These are phyloP conservation scores for Mycena pura DNA, from an alignment of 768 basidiomycete genomes.

Conservation along the genomic window DNA sequence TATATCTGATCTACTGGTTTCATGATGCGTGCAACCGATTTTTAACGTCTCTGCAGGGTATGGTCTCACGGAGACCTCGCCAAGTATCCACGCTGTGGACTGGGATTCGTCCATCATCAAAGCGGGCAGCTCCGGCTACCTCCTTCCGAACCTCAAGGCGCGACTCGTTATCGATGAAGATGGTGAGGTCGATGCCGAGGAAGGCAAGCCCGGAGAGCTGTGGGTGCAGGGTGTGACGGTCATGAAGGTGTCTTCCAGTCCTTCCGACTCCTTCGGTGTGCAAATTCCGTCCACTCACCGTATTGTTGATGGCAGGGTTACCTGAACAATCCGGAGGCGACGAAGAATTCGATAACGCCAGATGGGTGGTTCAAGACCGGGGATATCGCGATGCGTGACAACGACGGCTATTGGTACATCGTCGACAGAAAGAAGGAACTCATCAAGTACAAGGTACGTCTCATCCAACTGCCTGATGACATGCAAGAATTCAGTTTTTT, in stretches of 20 bases:
- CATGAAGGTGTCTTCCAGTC: slow-evolving; percentile 71
- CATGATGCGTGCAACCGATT: not conserved
- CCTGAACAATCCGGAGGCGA: slow-evolving; percentile 73
- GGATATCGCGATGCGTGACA: slow-evolving; percentile 72
- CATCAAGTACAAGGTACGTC: slow-evolving; percentile 72
- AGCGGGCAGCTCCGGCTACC: slow-evolving; percentile 67
- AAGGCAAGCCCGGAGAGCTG: slow-evolving; percentile 77
- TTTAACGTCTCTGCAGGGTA: slow-evolving; percentile 54
- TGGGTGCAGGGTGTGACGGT: slow-evolving; percentile 80
- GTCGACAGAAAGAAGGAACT: slow-evolving; percentile 78
- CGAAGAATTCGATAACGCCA: slow-evolving; percentile 65
- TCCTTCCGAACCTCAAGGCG: slow-evolving; percentile 79
- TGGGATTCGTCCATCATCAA: slow-evolving; percentile 53
- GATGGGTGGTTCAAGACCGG: slow-evolving; percentile 92
- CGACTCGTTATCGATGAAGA: slow-evolving; percentile 68
- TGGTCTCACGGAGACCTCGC: slow-evolving; percentile 86
- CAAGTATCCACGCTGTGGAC: slow-evolving; percentile 65
- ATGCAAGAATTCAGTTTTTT: not conserved
- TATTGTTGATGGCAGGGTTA: too few species aligned
- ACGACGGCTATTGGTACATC: slow-evolving; percentile 70
- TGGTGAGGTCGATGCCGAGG: slow-evolving; percentile 51
- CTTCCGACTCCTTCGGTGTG: too few species aligned
- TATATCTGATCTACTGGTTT: too few species aligned
- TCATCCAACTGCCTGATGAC: not conserved
- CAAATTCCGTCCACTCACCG: too few species aligned